A percentile compares a stretch with the other conserved stretches of the same genome.
Conservation (phyloP, 176 grass and related monocot genomes). For the Ampelocalamus luodianensis region DNA sequence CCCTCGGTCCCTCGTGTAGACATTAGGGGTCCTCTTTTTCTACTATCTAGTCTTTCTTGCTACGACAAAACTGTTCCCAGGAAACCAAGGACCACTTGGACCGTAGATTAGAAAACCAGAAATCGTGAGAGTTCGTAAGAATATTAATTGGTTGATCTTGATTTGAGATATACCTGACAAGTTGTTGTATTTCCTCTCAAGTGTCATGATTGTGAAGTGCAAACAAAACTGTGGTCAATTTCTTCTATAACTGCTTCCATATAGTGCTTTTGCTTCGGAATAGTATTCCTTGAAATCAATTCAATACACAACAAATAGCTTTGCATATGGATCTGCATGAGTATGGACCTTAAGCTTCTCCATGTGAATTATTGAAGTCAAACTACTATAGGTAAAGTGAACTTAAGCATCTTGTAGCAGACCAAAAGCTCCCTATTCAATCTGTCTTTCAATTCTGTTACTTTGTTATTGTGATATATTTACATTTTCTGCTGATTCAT, state of each 20-base stretch:
- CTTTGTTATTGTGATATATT: not conserved
- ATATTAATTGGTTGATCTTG: not conserved
- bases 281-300: not conserved
- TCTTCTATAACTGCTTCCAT: conserved; percentile 17
- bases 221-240: not conserved
- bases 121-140: not conserved
- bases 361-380: not conserved
- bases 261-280: not conserved
- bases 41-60: too few species aligned
- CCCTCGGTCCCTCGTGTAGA: too few species aligned
- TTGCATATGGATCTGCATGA: not conserved
- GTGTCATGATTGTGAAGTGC: too few species aligned
- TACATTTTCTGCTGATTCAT: not conserved
- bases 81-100: conserved; percentile 4
- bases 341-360: not conserved
- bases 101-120: conserved; percentile 13
- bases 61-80: not conserved
- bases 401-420: not conserved
- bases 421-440: not conserved
- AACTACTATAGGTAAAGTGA: not conserved
- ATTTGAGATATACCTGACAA: not conserved
- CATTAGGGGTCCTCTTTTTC: too few species aligned
- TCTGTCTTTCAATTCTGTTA: not conserved
- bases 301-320: not conserved
- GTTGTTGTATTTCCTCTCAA: not conserved